A percentile compares a stretch with the other conserved stretches of the same genome.
These are phyloP conservation scores for Parietaria judaica DNA, from an alignment of 306 rosid species.

Conservation along the genomic window DNA sequence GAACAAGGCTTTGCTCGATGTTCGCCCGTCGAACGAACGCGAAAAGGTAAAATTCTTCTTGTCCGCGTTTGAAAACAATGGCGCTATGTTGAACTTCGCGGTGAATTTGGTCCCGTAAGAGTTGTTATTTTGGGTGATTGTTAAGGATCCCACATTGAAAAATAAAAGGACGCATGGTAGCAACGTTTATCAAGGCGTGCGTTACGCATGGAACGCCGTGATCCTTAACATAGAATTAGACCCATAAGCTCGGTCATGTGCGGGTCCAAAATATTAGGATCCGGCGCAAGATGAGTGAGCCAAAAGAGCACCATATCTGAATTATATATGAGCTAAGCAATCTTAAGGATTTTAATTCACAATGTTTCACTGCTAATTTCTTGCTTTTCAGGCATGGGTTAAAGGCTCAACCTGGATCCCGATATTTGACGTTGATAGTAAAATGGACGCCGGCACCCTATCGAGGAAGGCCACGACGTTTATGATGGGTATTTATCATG, in stretches of 20 bases:
- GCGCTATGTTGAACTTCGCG: too few species aligned
- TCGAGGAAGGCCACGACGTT: conserved; percentile 59
- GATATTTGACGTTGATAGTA: conserved; percentile 56
- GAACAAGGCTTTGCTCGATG: conserved; percentile 82
- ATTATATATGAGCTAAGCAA: too few species aligned
- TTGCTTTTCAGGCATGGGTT: conserved; percentile 69
- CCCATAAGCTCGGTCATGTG: too few species aligned
- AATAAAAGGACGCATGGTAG: neutral
- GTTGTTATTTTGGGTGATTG: neutral
- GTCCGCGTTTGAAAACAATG: neutral
- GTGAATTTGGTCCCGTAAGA: neutral
- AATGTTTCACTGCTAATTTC: too few species aligned
- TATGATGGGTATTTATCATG: conserved; percentile 55
- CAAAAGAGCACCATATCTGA: too few species aligned
- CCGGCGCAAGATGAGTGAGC: too few species aligned
- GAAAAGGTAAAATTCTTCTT: conserved; percentile 45
- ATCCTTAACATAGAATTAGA: too few species aligned
- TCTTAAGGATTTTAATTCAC: too few species aligned
- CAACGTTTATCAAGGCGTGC: too few species aligned
- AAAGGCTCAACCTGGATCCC: conserved; percentile 90
- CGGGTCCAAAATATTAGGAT: too few species aligned
- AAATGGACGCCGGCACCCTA: conserved; percentile 51
- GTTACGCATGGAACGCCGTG: too few species aligned
- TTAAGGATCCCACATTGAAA: neutral
- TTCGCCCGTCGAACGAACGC: conserved; percentile 81